Percentiles rank a stretch among this genome's conserved stretches.
Conservation (phyloP, 2,329 filamentous ascomycete species). For the Cercospora sp. region DNA sequence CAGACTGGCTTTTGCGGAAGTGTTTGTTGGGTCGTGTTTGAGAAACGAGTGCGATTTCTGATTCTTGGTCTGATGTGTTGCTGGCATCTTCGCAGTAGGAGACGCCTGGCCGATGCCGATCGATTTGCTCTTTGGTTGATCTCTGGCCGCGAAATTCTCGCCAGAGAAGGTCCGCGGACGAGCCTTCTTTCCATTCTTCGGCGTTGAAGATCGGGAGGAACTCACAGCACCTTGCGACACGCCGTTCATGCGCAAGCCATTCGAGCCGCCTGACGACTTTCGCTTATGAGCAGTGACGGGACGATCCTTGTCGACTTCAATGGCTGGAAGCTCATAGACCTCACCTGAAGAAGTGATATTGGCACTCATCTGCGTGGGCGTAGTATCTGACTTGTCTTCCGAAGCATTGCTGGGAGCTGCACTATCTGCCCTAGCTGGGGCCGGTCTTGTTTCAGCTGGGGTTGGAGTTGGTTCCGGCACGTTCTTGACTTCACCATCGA, state of each 20-base stretch:
- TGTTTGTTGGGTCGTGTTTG: constrained; percentile 20
- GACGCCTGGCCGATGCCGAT: background rate
- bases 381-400: constrained; percentile 1
- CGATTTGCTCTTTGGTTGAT: constrained; percentile 14
- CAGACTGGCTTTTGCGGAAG: constrained; percentile 3
- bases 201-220: constrained; percentile 5
- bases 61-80: constrained; percentile 6
- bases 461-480: background rate
- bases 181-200: constrained; percentile 18
- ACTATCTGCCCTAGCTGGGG: background rate
- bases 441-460: background rate
- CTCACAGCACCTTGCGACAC: constrained; percentile 25
- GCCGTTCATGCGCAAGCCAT: constrained; percentile 38
- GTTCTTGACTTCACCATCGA: constrained; percentile 25
- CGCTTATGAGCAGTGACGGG: constrained; percentile 30
- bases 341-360: constrained; percentile 14
- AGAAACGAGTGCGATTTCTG: constrained; percentile 24
- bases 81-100: constrained; percentile 7
- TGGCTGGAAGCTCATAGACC: constrained; percentile 33
- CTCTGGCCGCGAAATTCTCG: constrained; percentile 10
- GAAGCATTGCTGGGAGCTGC: constrained; percentile 5
- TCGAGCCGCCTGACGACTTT: constrained; percentile 25
- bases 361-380: constrained; percentile 1
- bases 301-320: constrained; percentile 24
- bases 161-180: constrained; percentile 35